These are phyloP conservation scores for Trichophyton rubrum DNA, from an alignment of 2,329 filamentous ascomycete genomes.

Conservation along the genomic window DNA sequence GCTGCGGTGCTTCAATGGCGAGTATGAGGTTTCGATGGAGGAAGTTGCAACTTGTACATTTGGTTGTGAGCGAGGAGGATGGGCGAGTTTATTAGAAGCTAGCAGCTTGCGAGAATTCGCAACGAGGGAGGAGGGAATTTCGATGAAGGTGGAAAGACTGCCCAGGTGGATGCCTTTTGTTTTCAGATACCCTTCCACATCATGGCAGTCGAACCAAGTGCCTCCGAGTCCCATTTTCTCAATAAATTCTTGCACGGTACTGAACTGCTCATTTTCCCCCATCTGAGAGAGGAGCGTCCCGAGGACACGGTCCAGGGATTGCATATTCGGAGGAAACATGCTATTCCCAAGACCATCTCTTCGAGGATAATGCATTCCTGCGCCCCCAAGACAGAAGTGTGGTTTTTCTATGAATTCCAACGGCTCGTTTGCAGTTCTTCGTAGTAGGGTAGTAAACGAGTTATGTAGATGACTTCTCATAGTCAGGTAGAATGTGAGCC, in stretches of 20 bases:
- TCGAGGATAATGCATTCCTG: conserved; percentile 52
- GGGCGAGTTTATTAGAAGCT: neutral
- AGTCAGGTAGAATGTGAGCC: conserved; percentile 18
- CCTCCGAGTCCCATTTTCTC: conserved; percentile 52
- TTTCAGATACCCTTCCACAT: conserved; percentile 62
- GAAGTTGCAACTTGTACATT: neutral
- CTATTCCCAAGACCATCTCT: conserved; percentile 27
- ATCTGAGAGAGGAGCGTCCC: conserved; percentile 14
- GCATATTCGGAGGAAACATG: conserved; percentile 23
- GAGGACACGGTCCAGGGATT: conserved; percentile 17
- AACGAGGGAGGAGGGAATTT: conserved; percentile 13
- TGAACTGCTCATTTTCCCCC: conserved; percentile 6
- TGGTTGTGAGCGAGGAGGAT: neutral
- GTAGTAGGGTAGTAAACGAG: conserved; percentile 3
- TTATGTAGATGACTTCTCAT: conserved; percentile 10
- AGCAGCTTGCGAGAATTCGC: neutral
- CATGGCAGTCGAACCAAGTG: conserved; percentile 64
- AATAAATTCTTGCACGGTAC: conserved; percentile 20
- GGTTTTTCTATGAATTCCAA: conserved; percentile 17
- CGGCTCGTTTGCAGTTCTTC: conserved; percentile 9
- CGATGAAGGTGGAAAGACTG: conserved; percentile 20
- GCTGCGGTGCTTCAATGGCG: neutral
- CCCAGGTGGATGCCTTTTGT: conserved; percentile 24
- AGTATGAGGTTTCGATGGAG: neutral
- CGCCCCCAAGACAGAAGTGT: conserved; percentile 43